phyloP scores from a whole-genome alignment of 2,329 filamentous ascomycete species.

The Scorias spongiosa region DNA sequence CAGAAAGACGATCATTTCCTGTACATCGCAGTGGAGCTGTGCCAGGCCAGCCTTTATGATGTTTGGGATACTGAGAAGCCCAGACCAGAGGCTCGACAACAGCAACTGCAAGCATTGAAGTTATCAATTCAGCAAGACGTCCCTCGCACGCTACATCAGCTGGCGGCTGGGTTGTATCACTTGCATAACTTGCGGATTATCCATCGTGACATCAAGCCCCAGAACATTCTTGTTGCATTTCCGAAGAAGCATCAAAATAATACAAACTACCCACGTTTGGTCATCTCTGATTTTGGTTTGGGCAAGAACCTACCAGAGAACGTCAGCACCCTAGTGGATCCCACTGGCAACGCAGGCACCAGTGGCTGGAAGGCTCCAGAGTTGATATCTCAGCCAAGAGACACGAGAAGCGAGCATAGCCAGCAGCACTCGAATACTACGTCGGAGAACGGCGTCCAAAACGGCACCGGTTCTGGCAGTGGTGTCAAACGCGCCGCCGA shows the following conservation, averaged over 20 bases:
- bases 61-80: slow-evolving; percentile 81
- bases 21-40: slow-evolving; percentile 91
- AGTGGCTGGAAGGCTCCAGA: slow-evolving; percentile 95
- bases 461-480: slow-evolving; percentile 40
- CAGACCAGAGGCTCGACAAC: slow-evolving; percentile 24
- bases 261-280: slow-evolving; percentile 50
- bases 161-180: slow-evolving; percentile 76
- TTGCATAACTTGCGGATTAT: slow-evolving; percentile 87
- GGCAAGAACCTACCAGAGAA: slow-evolving; percentile 95
- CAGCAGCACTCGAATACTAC: slow-evolving; percentile 22
- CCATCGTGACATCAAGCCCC: slow-evolving; percentile 90
- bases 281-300: slow-evolving; percentile 94
- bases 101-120: slow-evolving; percentile 43
- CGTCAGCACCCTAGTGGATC: slow-evolving; percentile 87
- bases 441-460: slow-evolving; percentile 22
- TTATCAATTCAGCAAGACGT: slow-evolving; percentile 59
- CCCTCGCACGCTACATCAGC: slow-evolving; percentile 69
- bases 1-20: slow-evolving; percentile 79
- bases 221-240: slow-evolving; percentile 78
- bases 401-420: slow-evolving; percentile 28
- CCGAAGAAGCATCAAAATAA: slow-evolving; percentile 53
- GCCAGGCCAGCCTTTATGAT: slow-evolving; percentile 83
- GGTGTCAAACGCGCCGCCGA: slow-evolving; percentile 92
- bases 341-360: slow-evolving; percentile 85
- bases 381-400: slow-evolving; percentile 50